Evolutionary conservation across 805 yeast genomes (phyloP).

Genomic region (Nakazawaea populi): DNA sequence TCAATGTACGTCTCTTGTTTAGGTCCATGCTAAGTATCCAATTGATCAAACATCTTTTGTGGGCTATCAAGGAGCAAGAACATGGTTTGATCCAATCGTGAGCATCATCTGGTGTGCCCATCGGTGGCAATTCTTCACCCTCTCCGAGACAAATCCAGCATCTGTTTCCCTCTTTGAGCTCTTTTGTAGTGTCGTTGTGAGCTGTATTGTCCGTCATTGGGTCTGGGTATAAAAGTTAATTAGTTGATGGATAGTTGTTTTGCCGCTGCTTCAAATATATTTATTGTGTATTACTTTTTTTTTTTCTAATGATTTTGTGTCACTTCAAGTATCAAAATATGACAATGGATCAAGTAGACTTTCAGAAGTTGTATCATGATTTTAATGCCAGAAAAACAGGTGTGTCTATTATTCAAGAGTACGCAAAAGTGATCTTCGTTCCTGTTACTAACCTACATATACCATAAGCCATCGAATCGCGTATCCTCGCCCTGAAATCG

Average conservation of each 20-base stretch:
- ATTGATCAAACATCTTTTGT: constrained; percentile 35
- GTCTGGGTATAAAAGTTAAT: too few relatives aligned
- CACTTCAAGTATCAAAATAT: constrained; percentile 22
- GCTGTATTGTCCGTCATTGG: too few relatives aligned
- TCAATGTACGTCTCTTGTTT: constrained; percentile 13
- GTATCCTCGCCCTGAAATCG: constrained; percentile 48
- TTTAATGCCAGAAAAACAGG: constrained; percentile 7
- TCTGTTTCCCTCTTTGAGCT: constrained; percentile 21
- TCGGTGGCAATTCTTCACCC: constrained; percentile 25
- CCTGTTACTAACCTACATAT: constrained; percentile 41
- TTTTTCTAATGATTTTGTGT: constrained; percentile 20
- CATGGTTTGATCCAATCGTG: constrained; percentile 41
- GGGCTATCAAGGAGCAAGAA: constrained; percentile 38
- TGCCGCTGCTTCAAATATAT: too few relatives aligned
- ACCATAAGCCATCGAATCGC: constrained; percentile 39
- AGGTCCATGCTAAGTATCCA: constrained; percentile 31
- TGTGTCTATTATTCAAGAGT: constrained; percentile 17
- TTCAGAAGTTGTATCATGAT: neutral
- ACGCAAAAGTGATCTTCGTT: too few relatives aligned
- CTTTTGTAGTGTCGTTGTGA: constrained; percentile 50
- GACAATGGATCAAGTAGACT: constrained; percentile 13
- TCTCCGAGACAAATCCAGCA: constrained; percentile 26
- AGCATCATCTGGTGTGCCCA: constrained; percentile 21
- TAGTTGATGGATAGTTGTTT: too few relatives aligned
- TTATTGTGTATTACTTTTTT: constrained; percentile 24